Evolutionary conservation across 805 yeast species (phyloP).

Genomic region (Yarrowia yakushimensis): DNA sequence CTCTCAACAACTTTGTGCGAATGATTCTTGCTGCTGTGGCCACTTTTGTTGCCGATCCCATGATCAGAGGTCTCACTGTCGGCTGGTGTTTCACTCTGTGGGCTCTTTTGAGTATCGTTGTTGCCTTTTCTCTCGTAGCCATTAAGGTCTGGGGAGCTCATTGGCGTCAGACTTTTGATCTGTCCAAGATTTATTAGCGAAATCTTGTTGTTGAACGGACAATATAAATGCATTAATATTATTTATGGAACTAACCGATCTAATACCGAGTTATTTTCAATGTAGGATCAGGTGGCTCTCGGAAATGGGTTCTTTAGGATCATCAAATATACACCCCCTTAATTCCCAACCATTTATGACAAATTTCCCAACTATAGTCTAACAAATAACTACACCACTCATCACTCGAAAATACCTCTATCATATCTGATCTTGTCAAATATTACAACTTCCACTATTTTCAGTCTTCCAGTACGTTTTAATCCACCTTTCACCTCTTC

Average conservation of each 20-base stretch:
- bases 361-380: no score
- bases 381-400: no score
- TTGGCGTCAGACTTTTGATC: slow-evolving; percentile 44
- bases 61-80: slow-evolving; percentile 60
- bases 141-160: slow-evolving; percentile 43
- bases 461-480: no score
- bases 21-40: slow-evolving; percentile 72
- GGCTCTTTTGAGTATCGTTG: slow-evolving; percentile 44
- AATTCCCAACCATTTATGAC: no score
- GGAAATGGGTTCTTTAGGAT: no score
- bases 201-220: neutral
- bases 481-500: no score
- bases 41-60: slow-evolving; percentile 70
- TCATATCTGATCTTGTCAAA: no score
- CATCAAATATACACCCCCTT: no score
- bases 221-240: slow-evolving; percentile 3
- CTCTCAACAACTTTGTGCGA: slow-evolving; percentile 71
- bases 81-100: slow-evolving; percentile 69
- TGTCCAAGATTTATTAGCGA: slow-evolving; percentile 39
- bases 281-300: no score
- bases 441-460: no score
- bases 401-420: no score
- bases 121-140: slow-evolving; percentile 29
- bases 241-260: neutral
- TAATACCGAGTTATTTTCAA: no score